Evolutionary conservation across 2,329 filamentous ascomycete genomes (phyloP), one percentile per base, ranked within the genome.

Genomic region (Berkeleyomyces basicola): DNA sequence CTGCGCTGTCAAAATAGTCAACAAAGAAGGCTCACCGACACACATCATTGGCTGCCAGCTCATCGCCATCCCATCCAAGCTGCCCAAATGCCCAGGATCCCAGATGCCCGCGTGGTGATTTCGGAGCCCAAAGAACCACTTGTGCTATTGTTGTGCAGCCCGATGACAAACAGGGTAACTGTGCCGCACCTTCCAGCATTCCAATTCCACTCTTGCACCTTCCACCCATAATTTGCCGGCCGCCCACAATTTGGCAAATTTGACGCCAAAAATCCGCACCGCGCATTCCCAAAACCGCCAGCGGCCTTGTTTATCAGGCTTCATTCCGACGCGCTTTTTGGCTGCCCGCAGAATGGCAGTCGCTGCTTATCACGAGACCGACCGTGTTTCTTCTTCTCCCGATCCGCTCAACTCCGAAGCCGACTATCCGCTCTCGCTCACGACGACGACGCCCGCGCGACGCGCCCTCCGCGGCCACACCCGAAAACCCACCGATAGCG

Each of bases 351-450:
- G 51, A 55, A 58, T 58, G 51, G 58, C 58, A 11, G 53, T 53
- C 47, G 57, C 31, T 16, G 36, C 37, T 47, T 31, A 43, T 37
- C 31, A 36, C 16, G 42, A 61, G 5, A 49, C 40, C 42, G 42
- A 47, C 9, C 47, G 60, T n/a, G 16, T 62, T 36, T 64, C 60
- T 36, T 64, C 60, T 14, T 64, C 63, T 51, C 63, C 63, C 37
- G 63, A 64, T 40, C 63, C 63, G 51, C 63, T 64, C 5, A 62
- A 64, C 59, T 64, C 63, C 14, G 62, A 64, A 31, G 47, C 58
- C 10, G 62, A 61, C 23, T 57, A 58, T 43, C 40, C 46, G 16
- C 62, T 40, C 23, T 44, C 60, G 40, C 47, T 46, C n/a, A 55
- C 44, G 47, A n/a, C 57, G 5, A 44, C 49, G 11, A 57, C 46